Conservation (phyloP, 495 filamentous ascomycete species). For the Halenospora varia region DNA sequence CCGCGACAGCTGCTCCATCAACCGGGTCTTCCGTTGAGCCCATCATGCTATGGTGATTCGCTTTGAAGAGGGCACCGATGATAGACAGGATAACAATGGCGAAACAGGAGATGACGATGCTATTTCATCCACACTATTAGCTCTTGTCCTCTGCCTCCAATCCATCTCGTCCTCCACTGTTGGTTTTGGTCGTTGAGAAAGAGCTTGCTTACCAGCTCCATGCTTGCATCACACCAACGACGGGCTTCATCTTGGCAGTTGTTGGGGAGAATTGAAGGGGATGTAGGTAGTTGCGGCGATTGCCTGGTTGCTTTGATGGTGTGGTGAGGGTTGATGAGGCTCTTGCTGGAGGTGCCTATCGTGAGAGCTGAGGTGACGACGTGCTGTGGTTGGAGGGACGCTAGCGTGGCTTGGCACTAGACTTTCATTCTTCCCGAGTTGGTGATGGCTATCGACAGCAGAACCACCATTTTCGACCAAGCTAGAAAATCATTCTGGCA, state of each 20-base stretch:
- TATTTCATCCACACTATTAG: constrained; percentile 29
- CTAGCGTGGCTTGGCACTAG: not conserved
- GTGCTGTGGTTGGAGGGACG: not conserved
- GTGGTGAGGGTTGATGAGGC: constrained; percentile 5
- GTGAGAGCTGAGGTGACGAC: not conserved
- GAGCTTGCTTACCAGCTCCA: constrained; percentile 71
- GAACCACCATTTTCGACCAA: too few species aligned
- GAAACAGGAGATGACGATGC: constrained; percentile 82
- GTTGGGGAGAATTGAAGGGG: not conserved
- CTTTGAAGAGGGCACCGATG: constrained; percentile 74
- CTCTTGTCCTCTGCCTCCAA: not conserved
- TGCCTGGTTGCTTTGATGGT: not conserved
- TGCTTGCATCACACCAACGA: constrained; percentile 85
- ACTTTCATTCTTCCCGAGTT: not conserved
- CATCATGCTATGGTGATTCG: constrained; percentile 74
- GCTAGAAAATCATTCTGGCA: too few species aligned
- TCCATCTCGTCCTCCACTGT: not conserved
- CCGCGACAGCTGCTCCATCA: constrained; percentile 72
- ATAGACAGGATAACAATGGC: constrained; percentile 84
- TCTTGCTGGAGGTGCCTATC: not conserved
- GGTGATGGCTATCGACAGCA: too few species aligned
- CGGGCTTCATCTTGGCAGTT: constrained; percentile 68
- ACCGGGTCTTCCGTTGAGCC: constrained; percentile 69
- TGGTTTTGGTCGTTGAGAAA: not conserved
- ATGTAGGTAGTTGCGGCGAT: not conserved